Percentiles rank a stretch among this genome's conserved stretches.
Conservation (phyloP, 2,329 filamentous ascomycete genomes). For the Chrysoporthe deuterocubensis region DNA sequence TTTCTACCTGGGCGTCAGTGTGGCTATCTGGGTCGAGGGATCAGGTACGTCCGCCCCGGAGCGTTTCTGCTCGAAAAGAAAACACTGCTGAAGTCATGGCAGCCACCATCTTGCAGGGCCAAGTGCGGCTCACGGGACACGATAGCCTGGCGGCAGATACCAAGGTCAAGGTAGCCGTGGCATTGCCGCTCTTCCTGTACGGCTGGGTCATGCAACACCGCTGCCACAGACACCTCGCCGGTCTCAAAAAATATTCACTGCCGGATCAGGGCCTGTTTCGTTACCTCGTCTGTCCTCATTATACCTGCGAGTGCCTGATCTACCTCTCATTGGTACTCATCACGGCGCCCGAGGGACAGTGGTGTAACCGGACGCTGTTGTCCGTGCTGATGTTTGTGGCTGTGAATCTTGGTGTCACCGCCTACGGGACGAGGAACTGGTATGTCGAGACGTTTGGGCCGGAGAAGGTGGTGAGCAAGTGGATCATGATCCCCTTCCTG, state of each 20-base stretch:
- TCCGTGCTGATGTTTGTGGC: slow-evolving; percentile 73
- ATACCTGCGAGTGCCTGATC: slow-evolving; percentile 83
- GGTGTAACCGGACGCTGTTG: slow-evolving; percentile 74
- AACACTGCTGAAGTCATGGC: slow-evolving; percentile 23
- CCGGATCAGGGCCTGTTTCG: slow-evolving; percentile 75
- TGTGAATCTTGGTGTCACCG: slow-evolving; percentile 82
- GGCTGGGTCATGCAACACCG: slow-evolving; percentile 76
- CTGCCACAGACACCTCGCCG: slow-evolving; percentile 71
- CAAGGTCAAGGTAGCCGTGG: slow-evolving; percentile 56
- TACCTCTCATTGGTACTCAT: slow-evolving; percentile 79
- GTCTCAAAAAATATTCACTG: slow-evolving; percentile 80
- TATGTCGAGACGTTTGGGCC: slow-evolving; percentile 76
- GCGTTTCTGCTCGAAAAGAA: slow-evolving; percentile 2
- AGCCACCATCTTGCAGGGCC: slow-evolving; percentile 40
- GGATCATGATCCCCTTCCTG: slow-evolving; percentile 77
- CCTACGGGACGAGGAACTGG: slow-evolving; percentile 77
- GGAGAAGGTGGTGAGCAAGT: slow-evolving; percentile 64
- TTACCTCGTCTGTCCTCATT: slow-evolving; percentile 82
- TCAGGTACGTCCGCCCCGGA: slow-evolving; percentile 56
- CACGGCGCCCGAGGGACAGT: slow-evolving; percentile 68
- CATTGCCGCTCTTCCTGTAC: slow-evolving; percentile 66
- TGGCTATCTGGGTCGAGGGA: slow-evolving; percentile 86
- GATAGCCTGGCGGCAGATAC: slow-evolving; percentile 28
- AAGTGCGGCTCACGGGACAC: not conserved
- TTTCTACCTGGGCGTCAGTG: slow-evolving; percentile 75